These are phyloP conservation scores for Exophiala aquamarina DNA, from an alignment of 2,329 filamentous ascomycete genomes.

Conservation along the genomic window DNA sequence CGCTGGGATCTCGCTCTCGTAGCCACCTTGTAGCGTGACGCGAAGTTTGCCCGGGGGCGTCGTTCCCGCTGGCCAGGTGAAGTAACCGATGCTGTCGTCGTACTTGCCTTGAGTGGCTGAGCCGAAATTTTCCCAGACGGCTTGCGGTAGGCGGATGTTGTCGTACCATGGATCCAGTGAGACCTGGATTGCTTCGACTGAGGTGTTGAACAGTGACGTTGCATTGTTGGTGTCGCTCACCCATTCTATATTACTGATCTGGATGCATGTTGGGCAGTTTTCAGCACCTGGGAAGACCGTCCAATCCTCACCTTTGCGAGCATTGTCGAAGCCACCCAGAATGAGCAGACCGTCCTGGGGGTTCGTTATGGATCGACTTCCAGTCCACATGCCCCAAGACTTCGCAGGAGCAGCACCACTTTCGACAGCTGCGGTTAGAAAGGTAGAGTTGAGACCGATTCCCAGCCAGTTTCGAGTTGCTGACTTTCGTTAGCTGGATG, in stretches of 20 bases:
- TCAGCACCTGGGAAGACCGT: not conserved
- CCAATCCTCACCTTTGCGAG: slow-evolving; percentile 14
- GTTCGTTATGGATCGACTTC: slow-evolving; percentile 9
- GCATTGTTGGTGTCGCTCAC: slow-evolving; percentile 4
- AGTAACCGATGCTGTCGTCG: not conserved
- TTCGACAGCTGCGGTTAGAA: slow-evolving; percentile 13
- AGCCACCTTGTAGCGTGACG: slow-evolving; percentile 7
- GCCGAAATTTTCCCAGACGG: not conserved
- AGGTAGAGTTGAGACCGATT: slow-evolving; percentile 19
- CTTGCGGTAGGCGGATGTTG: not conserved
- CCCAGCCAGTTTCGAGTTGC: slow-evolving; percentile 7
- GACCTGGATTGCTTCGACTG: slow-evolving; percentile 6
- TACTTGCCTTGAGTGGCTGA: not conserved
- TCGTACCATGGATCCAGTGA: slow-evolving; percentile 6
- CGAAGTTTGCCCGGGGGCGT: slow-evolving; percentile 7
- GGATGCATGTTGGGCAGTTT: slow-evolving; percentile 11
- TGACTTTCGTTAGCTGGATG: not conserved
- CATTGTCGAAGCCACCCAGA: slow-evolving; percentile 19
- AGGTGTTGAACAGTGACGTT: slow-evolving; percentile 1
- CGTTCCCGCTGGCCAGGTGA: not conserved
- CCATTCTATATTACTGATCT: slow-evolving; percentile 12
- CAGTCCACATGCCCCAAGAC: slow-evolving; percentile 20
- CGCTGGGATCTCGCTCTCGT: slow-evolving; percentile 5
- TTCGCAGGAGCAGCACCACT: slow-evolving; percentile 9
- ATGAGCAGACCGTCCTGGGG: slow-evolving; percentile 10